Base-by-base conservation (phyloP, 176 grass and related monocot genomes). In the Ensete glaucum region DNA sequence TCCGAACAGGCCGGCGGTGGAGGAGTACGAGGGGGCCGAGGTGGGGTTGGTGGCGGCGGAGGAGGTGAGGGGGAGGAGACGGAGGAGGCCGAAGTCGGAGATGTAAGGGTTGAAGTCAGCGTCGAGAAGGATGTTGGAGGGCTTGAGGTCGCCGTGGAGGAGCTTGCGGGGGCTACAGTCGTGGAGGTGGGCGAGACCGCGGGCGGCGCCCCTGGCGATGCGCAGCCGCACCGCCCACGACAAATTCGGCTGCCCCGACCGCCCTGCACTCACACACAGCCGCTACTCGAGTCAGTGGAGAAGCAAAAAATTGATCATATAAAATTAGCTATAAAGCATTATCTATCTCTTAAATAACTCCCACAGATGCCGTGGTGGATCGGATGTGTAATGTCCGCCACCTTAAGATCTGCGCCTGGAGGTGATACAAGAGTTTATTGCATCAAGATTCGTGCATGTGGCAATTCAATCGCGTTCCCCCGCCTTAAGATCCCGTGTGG, bases 81-180 rank as follows among this genome's bases (percentile, higher is more conserved):
- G 86, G 50, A 82, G 79, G 1, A 98, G 88, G 54, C 90, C 90
- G 64, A 98, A 93, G 88, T 98, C 94, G 1, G 88, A 83, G 77
- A 93, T 27, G 56, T 64, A 78, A 0, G 94, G 72, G 75, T 84
- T 81, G 88, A 82, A 88, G 72, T 98, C 90, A 8, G 62, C 80
- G 63, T 93, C 90, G 27, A 98, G 88, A 62, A 98, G 94, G 88
- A 98, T 82, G 88, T 98, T 98, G 60, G 94, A 89, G 1, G 94
- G 90, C 79, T 98, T 98, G 67, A 98, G 79, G 74, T 93, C 90
- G 58, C 90, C 90, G 13, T 98, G 94, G 64, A 91, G 82, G 50
- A 88, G 81, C 58, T 89, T 89, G 11, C 86, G 84, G 1, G 85
- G 88, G 80, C 77, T 90, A 78, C 77, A 87, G 50, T 98, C 94